phyloP scores from a whole-genome alignment of 2,329 filamentous ascomycete species.

The Trichoderma atroviride region DNA sequence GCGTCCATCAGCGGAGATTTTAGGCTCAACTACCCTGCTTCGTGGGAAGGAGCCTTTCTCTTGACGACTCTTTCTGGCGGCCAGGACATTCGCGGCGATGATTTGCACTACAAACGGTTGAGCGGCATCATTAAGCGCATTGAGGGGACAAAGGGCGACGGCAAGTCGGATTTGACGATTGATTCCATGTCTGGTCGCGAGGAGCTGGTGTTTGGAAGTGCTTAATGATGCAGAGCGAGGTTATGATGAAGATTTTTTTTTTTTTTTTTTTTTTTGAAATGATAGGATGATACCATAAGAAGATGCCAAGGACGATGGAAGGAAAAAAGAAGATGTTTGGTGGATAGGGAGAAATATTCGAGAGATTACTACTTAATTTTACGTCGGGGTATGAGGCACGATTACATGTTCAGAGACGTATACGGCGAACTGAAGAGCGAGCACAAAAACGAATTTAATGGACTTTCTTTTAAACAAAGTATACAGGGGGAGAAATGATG shows the following conservation, averaged over 20 bases:
- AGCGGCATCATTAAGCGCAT: constrained; percentile 39
- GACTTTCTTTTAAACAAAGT: not conserved
- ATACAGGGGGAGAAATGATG: not conserved
- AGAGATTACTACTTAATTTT: not conserved
- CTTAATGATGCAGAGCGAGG: not conserved
- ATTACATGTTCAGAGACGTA: not conserved
- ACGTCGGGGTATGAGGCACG: not conserved
- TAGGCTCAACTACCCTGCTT: constrained; percentile 48
- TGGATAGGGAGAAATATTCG: not conserved
- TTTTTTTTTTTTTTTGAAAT: not conserved
- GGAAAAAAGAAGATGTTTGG: not conserved
- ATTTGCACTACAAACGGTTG: constrained; percentile 44
- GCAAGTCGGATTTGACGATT: constrained; percentile 39
- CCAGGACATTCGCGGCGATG: constrained; percentile 47
- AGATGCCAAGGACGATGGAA: too few species aligned
- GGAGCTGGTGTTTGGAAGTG: constrained; percentile 35
- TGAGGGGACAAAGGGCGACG: constrained; percentile 48
- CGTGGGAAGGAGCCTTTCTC: constrained; percentile 53
- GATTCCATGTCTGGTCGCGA: constrained; percentile 39
- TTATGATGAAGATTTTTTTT: not conserved
- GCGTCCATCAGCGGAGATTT: constrained; percentile 49
- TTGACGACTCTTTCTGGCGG: constrained; percentile 46
- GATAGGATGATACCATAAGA: constrained; percentile 3
- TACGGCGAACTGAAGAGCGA: not conserved
- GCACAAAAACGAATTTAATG: not conserved